These are phyloP conservation scores for Sanghuangporus baumii DNA, from an alignment of 1,284 basidiomycete genomes.

Conservation along the genomic window DNA sequence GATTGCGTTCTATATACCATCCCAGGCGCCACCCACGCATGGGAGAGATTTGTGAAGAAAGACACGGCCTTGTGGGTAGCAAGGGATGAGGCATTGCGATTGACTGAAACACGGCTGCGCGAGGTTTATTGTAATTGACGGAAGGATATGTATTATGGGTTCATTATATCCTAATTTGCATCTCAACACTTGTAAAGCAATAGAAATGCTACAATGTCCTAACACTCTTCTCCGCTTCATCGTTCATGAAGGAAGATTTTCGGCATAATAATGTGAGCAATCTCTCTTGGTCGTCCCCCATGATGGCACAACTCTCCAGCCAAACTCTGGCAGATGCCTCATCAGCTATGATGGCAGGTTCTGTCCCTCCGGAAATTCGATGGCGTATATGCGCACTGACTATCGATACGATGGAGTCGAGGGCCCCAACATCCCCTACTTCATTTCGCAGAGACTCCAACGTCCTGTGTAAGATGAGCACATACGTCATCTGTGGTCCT, in stretches of 20 bases:
- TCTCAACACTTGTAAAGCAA: background rate
- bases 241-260: background rate
- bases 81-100: slow-evolving; percentile 2
- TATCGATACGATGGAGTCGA: background rate
- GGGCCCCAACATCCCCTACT: background rate
- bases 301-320: background rate
- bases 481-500: background rate
- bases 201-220: background rate
- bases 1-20: slow-evolving; percentile 12
- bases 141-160: background rate
- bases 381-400: background rate
- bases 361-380: background rate
- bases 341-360: background rate
- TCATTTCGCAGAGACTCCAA: background rate
- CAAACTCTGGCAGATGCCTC: background rate
- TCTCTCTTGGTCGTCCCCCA: slow-evolving; percentile 4
- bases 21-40: slow-evolving; percentile 13
- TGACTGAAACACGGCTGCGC: slow-evolving; percentile 9
- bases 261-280: slow-evolving; percentile 1
- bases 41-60: slow-evolving; percentile 11
- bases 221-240: background rate
- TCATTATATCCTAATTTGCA: background rate
- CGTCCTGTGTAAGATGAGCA: background rate
- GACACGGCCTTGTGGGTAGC: slow-evolving; percentile 8
- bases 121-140: background rate